Percentiles rank a stretch among this genome's conserved stretches.
Conservation (phyloP, 208 protist species). For the Leishmania braziliensis region DNA sequence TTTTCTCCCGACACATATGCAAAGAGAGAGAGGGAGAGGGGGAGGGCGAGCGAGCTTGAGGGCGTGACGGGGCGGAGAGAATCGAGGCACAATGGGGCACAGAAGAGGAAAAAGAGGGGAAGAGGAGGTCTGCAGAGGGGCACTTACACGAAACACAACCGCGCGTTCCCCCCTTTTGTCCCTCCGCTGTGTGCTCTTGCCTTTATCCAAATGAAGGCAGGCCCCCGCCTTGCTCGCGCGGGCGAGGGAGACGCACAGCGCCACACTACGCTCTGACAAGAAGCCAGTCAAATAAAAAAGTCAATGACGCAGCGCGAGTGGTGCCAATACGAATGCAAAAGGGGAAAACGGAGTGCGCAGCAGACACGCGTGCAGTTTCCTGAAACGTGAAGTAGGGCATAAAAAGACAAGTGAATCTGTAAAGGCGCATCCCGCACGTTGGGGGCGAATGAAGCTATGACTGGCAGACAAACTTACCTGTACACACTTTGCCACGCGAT, state of each 20-base stretch:
- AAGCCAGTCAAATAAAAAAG: background rate
- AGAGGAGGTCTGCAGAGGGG: background rate
- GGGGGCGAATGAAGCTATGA: background rate
- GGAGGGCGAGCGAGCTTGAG: background rate
- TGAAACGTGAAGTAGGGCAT: background rate
- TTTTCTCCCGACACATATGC: background rate
- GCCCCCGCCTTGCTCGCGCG: background rate
- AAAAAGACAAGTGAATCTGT: background rate
- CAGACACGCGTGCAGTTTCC: background rate
- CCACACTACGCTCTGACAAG: background rate
- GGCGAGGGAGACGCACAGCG: background rate
- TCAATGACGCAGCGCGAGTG: background rate
- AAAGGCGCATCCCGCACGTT: background rate
- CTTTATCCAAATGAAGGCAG: background rate
- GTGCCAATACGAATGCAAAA: background rate
- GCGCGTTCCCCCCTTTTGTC: background rate
- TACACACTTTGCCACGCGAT: background rate
- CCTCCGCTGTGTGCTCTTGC: background rate
- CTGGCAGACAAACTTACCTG: background rate
- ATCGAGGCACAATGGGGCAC: background rate
- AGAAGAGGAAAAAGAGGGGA: background rate
- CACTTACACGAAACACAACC: background rate
- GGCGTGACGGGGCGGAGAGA: background rate
- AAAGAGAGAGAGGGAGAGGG: slow-evolving; percentile 2
- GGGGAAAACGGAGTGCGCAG: background rate